Evolutionary conservation across 2,329 filamentous ascomycete species (phyloP).

Genomic region (Colletotrichum siamense): DNA sequence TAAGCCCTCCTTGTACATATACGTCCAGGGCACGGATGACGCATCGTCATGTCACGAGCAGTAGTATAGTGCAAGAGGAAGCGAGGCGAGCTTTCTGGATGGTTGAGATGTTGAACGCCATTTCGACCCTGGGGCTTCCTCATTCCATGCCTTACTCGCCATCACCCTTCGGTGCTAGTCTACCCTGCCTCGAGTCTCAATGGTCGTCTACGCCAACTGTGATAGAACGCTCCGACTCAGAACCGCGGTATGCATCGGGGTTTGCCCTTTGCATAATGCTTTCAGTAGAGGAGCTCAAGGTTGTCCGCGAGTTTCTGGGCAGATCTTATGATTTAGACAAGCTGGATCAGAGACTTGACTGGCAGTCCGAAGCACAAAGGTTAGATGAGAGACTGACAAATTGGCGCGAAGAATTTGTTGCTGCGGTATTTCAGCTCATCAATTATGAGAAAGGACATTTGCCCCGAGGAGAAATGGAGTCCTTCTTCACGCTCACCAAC

Average conservation of each 20-base stretch:
- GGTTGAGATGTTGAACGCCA: neutral
- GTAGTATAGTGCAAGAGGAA: neutral
- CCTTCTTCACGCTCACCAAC: neutral
- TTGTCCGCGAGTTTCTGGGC: neutral
- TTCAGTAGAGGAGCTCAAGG: neutral
- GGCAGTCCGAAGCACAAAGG: neutral
- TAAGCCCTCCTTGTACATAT: neutral
- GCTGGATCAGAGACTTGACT: neutral
- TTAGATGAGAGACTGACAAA: neutral
- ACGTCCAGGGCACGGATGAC: neutral
- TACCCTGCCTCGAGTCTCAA: neutral
- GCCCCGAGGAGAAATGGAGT: neutral
- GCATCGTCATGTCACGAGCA: accelerated
- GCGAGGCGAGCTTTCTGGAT: neutral
- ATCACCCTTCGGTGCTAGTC: neutral
- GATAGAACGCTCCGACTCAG: neutral
- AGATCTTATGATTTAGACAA: neutral
- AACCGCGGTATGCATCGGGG: neutral
- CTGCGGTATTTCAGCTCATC: neutral
- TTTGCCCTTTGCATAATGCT: neutral
- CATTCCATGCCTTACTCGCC: neutral
- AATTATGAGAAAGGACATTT: neutral
- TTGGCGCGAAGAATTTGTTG: neutral
- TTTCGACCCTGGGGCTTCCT: neutral
- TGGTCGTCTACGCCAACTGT: neutral